phyloP scores from a whole-genome alignment of 1,284 basidiomycete genomes.

The Pseudomicrostroma phylloplanum region DNA sequence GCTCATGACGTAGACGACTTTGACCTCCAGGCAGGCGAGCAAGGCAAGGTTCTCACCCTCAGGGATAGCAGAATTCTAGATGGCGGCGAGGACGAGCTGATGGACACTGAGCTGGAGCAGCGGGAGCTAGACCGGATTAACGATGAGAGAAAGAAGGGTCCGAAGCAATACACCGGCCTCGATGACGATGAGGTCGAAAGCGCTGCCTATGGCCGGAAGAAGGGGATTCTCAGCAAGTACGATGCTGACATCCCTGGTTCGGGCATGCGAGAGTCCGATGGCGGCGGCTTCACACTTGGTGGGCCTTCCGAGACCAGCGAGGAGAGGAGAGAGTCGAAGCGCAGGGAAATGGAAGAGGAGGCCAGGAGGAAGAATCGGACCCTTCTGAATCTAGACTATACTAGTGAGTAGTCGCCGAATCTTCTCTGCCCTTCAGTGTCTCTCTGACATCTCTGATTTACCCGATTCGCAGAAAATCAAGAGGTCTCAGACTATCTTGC shows the following conservation, averaged over 20 bases:
- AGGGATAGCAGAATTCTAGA: slow-evolving; percentile 92
- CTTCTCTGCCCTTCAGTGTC: neutral
- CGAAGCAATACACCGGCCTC: slow-evolving; percentile 83
- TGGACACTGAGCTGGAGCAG: slow-evolving; percentile 87
- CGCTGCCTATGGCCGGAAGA: slow-evolving; percentile 62
- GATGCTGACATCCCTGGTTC: slow-evolving; percentile 65
- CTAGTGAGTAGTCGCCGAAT: slow-evolving; percentile 59
- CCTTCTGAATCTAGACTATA: slow-evolving; percentile 80
- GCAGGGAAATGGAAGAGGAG: slow-evolving; percentile 58
- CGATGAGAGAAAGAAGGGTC: slow-evolving; percentile 79
- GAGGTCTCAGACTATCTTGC: slow-evolving; percentile 80
- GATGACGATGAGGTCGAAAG: slow-evolving; percentile 83
- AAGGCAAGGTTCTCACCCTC: slow-evolving; percentile 88
- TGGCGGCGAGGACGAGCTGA: slow-evolving; percentile 92
- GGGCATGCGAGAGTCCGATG: slow-evolving; percentile 48
- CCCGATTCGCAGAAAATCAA: slow-evolving; percentile 59
- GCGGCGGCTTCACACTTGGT: slow-evolving; percentile 47
- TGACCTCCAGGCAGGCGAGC: slow-evolving; percentile 73
- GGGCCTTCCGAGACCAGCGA: slow-evolving; percentile 16
- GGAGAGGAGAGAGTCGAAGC: slow-evolving; percentile 52
- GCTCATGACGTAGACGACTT: slow-evolving; percentile 75
- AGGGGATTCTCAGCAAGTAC: slow-evolving; percentile 84
- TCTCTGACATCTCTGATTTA: neutral
- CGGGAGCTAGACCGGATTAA: slow-evolving; percentile 70
- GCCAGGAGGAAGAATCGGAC: slow-evolving; percentile 66